These are phyloP conservation scores for Ceratocystis alfenasii DNA, from an alignment of 2,329 filamentous ascomycete species.

Conservation along the genomic window DNA sequence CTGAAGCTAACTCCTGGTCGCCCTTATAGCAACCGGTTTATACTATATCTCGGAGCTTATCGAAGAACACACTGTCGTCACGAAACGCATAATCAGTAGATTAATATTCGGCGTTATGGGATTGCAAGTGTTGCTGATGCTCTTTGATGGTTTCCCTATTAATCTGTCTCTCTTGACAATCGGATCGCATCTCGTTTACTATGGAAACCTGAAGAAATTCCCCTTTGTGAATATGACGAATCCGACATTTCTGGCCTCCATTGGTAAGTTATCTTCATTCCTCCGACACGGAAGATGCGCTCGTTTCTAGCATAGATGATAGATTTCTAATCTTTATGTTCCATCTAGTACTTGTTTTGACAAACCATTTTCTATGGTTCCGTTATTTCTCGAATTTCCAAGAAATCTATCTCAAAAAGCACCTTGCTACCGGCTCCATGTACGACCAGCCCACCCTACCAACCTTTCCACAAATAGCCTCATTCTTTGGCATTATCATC, in stretches of 20 bases:
- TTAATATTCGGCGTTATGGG: constrained; percentile 74
- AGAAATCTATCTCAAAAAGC: constrained; percentile 40
- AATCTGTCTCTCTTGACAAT: constrained; percentile 62
- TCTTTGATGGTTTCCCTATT: constrained; percentile 79
- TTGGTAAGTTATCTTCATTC: constrained; percentile 43
- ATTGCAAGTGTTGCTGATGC: constrained; percentile 59
- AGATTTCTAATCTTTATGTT: background rate
- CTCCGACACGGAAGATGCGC: background rate
- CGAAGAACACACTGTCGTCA: constrained; percentile 89
- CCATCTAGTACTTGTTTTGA: constrained; percentile 58
- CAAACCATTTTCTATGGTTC: constrained; percentile 96
- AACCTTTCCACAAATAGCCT: constrained; percentile 85
- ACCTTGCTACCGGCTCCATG: constrained; percentile 36
- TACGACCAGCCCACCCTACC: constrained; percentile 57
- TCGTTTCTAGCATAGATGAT: background rate
- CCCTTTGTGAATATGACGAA: constrained; percentile 75
- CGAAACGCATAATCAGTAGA: constrained; percentile 71
- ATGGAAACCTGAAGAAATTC: constrained; percentile 68
- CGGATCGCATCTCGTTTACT: constrained; percentile 70
- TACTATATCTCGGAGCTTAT: constrained; percentile 98
- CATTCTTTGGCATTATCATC: constrained; percentile 90
- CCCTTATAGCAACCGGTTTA: constrained; percentile 68
- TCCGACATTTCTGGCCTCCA: constrained; percentile 74
- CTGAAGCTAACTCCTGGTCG: background rate
- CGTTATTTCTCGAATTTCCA: constrained; percentile 67